phyloP scores from a whole-genome alignment of 2,329 filamentous ascomycete genomes.

The Pseudocercospora cruenta region DNA sequence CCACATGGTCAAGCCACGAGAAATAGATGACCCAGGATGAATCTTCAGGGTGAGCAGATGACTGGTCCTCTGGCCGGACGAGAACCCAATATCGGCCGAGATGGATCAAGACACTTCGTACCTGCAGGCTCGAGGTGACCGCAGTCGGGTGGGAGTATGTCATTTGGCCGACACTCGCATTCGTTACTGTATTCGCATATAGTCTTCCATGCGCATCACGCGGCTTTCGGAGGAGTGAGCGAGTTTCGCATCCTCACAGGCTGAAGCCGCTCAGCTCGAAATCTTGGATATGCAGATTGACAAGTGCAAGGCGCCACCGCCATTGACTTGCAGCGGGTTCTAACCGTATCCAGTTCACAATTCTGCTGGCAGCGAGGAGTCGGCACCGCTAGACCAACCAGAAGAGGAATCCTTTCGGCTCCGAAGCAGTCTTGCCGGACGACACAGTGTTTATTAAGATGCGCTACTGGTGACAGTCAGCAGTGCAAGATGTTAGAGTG shows the following conservation, averaged over 20 bases:
- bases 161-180: neutral
- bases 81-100: neutral
- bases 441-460: neutral
- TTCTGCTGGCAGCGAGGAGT: neutral
- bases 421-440: neutral
- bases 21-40: neutral
- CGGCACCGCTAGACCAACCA: neutral
- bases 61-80: neutral
- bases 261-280: neutral
- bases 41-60: neutral
- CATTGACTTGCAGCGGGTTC: neutral
- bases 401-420: neutral
- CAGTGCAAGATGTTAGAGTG: neutral
- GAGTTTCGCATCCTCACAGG: neutral
- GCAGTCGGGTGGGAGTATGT: neutral
- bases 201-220: neutral
- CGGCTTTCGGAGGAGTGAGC: neutral
- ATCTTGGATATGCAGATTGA: neutral
- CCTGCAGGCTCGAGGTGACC: neutral
- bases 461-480: neutral
- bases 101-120: slow-evolving; percentile 4
- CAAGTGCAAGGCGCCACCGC: neutral
- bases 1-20: neutral
- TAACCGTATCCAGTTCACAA: neutral
- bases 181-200: neutral